phyloP scores from a whole-genome alignment of 73 alveolate species.

The Tetrahymena malaccensis region DNA sequence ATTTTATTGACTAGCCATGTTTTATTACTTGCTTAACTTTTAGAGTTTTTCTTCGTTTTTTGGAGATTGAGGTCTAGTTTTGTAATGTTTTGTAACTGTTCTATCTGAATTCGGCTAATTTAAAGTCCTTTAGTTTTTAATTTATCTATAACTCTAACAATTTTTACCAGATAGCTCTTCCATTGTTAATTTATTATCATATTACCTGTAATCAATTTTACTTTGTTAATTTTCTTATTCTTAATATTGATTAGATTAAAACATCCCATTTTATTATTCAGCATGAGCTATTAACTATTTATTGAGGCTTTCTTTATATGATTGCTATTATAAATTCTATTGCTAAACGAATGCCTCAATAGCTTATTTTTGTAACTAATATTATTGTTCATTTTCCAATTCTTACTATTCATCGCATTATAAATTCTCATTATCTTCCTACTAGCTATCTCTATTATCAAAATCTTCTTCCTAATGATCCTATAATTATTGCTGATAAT shows the following conservation, averaged over 20 bases:
- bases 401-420: not conserved
- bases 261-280: not conserved
- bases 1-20: not conserved
- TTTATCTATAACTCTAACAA: not conserved
- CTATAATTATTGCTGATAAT: not conserved
- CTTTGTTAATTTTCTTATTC: not conserved
- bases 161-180: not conserved
- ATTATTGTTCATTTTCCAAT: not conserved
- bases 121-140: too few relatives aligned
- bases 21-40: too few relatives aligned
- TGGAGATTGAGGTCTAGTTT: not conserved
- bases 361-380: not conserved
- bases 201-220: too few relatives aligned
- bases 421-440: not conserved
- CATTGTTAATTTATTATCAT: not conserved
- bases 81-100: not conserved
- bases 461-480: not conserved
- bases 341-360: not conserved
- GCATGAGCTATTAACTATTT: not conserved
- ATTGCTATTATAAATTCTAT: not conserved
- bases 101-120: not conserved
- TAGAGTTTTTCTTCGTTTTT: not conserved
- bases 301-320: not conserved
- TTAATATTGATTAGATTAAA: not conserved
- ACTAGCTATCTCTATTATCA: not conserved